phyloP scores from a whole-genome alignment of 1,139 yeast genomes.

The Debaryomyces udenii region DNA sequence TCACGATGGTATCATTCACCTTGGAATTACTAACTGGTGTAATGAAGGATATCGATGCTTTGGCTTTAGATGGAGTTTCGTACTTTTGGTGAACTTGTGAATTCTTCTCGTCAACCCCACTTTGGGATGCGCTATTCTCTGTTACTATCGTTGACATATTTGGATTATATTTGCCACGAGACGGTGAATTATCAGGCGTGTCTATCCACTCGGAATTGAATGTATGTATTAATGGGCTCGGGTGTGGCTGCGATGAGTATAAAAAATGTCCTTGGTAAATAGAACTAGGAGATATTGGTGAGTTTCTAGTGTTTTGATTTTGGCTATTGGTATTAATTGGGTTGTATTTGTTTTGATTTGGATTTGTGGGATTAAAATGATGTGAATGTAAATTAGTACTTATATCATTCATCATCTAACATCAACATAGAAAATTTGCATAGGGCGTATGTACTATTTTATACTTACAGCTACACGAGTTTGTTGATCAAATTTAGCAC shows the following conservation, averaged over 20 bases:
- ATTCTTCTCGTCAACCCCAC: background rate
- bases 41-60: conserved; percentile 8
- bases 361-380: conserved; percentile 4
- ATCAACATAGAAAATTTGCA: conserved; percentile 5
- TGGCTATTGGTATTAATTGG: conserved; percentile 1
- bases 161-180: conserved; percentile 17
- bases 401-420: conserved; percentile 14
- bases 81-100: conserved; percentile 3
- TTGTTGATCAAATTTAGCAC: background rate
- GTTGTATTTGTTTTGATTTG: background rate
- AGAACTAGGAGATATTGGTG: background rate
- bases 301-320: conserved; percentile 4
- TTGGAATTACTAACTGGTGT: conserved; percentile 12
- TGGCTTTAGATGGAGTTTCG: conserved; percentile 14
- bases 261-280: conserved; percentile 7
- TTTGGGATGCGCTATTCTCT: background rate
- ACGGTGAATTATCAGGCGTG: conserved; percentile 30
- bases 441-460: background rate
- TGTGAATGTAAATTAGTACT: conserved; percentile 7
- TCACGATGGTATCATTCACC: conserved; percentile 2
- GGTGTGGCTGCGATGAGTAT: conserved; percentile 18
- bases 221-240: conserved; percentile 24
- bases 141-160: conserved; percentile 10
- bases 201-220: conserved; percentile 45
- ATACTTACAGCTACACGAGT: conserved; percentile 2